Percentiles rank a stretch among this genome's conserved stretches.
Evolutionary conservation across 768 basidiomycete genomes (phyloP).

Genomic region (Dendrothele bispora): DNA sequence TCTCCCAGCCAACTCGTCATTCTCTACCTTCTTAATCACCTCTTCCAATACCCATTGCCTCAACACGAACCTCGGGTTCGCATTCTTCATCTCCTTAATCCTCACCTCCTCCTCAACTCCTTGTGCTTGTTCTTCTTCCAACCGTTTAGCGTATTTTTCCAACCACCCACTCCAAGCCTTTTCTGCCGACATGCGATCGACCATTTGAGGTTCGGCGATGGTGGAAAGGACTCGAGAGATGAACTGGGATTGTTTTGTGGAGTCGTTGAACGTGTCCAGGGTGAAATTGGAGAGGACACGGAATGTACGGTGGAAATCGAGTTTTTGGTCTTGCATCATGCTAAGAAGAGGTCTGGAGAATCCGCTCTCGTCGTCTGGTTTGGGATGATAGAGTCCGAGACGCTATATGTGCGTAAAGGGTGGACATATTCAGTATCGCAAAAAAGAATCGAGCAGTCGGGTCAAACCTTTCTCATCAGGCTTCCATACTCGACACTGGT

Average conservation of each 20-base stretch:
- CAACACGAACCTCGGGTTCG: constrained; percentile 90
- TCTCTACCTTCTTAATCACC: constrained; percentile 75
- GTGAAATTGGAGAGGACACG: constrained; percentile 67
- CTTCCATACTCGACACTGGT: constrained; percentile 64
- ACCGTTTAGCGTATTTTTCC: constrained; percentile 55
- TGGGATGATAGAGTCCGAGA: constrained; percentile 66
- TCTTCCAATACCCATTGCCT: constrained; percentile 97
- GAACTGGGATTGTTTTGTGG: constrained; percentile 37
- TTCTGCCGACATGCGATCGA: constrained; percentile 45
- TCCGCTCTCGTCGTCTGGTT: constrained; percentile 55
- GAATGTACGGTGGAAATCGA: constrained; percentile 93
- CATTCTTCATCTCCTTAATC: constrained; percentile 47
- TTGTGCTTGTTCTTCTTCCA: constrained; percentile 44
- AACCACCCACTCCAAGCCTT: constrained; percentile 67
- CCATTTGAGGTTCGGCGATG: constrained; percentile 44
- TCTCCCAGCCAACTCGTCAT: constrained; percentile 62
- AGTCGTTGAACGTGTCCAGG: constrained; percentile 29
- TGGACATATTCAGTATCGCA: background rate
- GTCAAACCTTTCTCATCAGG: constrained; percentile 77
- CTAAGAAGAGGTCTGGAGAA: constrained; percentile 72
- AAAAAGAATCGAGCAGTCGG: constrained; percentile 10
- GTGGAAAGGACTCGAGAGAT: constrained; percentile 44
- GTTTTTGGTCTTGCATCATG: constrained; percentile 65
- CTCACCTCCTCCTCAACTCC: constrained; percentile 46
- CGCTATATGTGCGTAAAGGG: constrained; percentile 43